Percentiles rank a stretch among this genome's conserved stretches.
phyloP scores from a whole-genome alignment of 2,329 filamentous ascomycete species.

The Aspergillus ibericus region DNA sequence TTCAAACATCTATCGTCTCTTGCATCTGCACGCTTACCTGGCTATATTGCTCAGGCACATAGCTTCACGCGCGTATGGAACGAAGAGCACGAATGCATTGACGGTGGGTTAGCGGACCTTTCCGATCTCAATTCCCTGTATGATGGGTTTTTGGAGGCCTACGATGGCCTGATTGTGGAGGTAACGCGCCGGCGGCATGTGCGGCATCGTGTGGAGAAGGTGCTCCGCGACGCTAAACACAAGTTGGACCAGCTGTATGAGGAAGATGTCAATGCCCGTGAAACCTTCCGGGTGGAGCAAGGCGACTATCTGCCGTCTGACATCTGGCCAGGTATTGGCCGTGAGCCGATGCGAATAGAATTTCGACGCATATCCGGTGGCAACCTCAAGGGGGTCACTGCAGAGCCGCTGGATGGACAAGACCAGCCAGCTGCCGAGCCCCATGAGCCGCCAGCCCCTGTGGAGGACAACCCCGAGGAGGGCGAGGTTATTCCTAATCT shows the following conservation, averaged over 20 bases:
- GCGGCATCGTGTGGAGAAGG: slow-evolving; percentile 70
- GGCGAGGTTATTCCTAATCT: slow-evolving; percentile 45
- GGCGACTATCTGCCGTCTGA: slow-evolving; percentile 86
- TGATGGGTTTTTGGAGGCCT: slow-evolving; percentile 79
- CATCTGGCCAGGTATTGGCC: slow-evolving; percentile 74
- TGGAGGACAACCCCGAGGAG: slow-evolving; percentile 19
- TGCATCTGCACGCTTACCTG: slow-evolving; percentile 60
- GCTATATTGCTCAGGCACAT: slow-evolving; percentile 49
- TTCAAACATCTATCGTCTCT: slow-evolving; percentile 68
- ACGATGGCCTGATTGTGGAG: slow-evolving; percentile 81
- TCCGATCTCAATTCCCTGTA: slow-evolving; percentile 78
- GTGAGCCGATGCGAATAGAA: slow-evolving; percentile 54
- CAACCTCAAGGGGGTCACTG: slow-evolving; percentile 27
- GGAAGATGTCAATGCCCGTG: slow-evolving; percentile 69
- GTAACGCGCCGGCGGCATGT: slow-evolving; percentile 71
- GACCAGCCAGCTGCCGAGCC: slow-evolving; percentile 5
- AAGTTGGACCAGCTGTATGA: slow-evolving; percentile 74
- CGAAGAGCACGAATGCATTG: slow-evolving; percentile 70
- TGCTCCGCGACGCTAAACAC: slow-evolving; percentile 75
- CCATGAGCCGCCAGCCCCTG: slow-evolving; percentile 1
- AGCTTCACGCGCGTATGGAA: slow-evolving; percentile 62
- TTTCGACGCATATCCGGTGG: slow-evolving; percentile 40
- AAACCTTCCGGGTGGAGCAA: slow-evolving; percentile 76
- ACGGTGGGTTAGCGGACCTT: slow-evolving; percentile 71
- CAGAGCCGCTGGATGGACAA: slow-evolving; percentile 12